Evolutionary conservation across 2,329 filamentous ascomycete species (phyloP), one percentile per base, ranked within the genome.

Genomic region (Neofusicoccum ribis): DNA sequence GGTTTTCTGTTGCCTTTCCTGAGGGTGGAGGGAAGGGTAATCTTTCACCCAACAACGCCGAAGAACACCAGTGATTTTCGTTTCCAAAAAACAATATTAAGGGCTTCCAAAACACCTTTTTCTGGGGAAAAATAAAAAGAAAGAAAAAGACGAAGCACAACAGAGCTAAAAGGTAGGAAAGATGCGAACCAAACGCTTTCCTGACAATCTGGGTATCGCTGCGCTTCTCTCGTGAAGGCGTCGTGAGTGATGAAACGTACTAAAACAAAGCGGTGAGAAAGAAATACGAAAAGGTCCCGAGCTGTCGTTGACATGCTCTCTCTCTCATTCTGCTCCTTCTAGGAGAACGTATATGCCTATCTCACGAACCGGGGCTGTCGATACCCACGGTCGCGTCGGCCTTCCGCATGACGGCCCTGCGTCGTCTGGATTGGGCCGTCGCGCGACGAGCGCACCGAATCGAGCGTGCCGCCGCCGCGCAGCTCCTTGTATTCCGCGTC

Each of bases 401-500:
- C 27, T 31, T 49, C 46, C 8, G 15, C 23, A 20, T 27, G 23
- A 31, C 20, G 27, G 9, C 50, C 56, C 27, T 60, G 41, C 9
- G 56, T 60, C 31, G 56, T 60, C 11, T 36, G 27, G 5, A 34
- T 9, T 23, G 54, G 39, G 14, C 39, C 39, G n/a, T 34, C 39
- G 9, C 12, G 5, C 7, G 14, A 12, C 23, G 23, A 17, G 17
- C 54, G 44, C 11, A 12, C 46, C 36, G 37, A 34, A 7, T 12
- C 37, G 14, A 63, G 15, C 43, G 73, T 70, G 12, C 73, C 74
- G 14, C 73, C 74, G 7, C 71, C 71, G 39, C 70, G 72, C 52
- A 76, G 56, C 65, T 76, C 75, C 65, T 77, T 75, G 43, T 73
- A 65, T 39, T 75, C 74, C 27, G 72, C 67, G n/a, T 71, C 69